Evolutionary conservation across 1,139 yeast genomes (phyloP).

Genomic region (Yamadazyma membranifaciens): DNA sequence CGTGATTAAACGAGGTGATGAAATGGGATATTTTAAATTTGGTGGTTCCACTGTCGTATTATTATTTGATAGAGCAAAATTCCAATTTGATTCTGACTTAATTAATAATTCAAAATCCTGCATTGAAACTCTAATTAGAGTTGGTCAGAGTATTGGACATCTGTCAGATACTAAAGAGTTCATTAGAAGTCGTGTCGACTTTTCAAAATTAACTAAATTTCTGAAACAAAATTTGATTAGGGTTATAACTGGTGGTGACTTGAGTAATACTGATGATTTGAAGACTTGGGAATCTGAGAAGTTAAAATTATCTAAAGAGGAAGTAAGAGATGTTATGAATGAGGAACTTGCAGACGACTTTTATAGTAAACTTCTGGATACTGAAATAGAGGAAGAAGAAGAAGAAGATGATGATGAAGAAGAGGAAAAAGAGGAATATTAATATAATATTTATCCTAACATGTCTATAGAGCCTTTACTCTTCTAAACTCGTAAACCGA

Average conservation of each 20-base stretch:
- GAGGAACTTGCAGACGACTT: constrained; percentile 8
- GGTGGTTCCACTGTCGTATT: constrained; percentile 89
- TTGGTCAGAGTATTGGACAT: constrained; percentile 93
- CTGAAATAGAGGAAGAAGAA: constrained; percentile 5
- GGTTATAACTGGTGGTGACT: constrained; percentile 58
- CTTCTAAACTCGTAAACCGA: not conserved
- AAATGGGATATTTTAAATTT: constrained; percentile 90
- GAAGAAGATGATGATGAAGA: constrained; percentile 14
- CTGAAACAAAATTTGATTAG: constrained; percentile 55
- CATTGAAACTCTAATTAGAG: constrained; percentile 79
- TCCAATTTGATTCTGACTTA: constrained; percentile 71
- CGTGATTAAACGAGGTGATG: constrained; percentile 65
- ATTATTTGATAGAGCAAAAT: constrained; percentile 37
- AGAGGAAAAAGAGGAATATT: constrained; percentile 14
- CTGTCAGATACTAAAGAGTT: constrained; percentile 48
- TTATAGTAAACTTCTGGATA: constrained; percentile 4
- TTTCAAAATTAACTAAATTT: constrained; percentile 48
- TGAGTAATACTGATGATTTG: constrained; percentile 27
- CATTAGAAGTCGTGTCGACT: constrained; percentile 46
- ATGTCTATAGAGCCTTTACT: not conserved
- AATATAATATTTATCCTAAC: constrained; percentile 3
- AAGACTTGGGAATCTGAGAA: constrained; percentile 39
- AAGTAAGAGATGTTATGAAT: constrained; percentile 14
- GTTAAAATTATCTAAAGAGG: constrained; percentile 22
- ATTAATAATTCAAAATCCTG: constrained; percentile 62